Base-by-base conservation (phyloP, 139 green algal species). In the Limnomonas spitsbergensis region DNA sequence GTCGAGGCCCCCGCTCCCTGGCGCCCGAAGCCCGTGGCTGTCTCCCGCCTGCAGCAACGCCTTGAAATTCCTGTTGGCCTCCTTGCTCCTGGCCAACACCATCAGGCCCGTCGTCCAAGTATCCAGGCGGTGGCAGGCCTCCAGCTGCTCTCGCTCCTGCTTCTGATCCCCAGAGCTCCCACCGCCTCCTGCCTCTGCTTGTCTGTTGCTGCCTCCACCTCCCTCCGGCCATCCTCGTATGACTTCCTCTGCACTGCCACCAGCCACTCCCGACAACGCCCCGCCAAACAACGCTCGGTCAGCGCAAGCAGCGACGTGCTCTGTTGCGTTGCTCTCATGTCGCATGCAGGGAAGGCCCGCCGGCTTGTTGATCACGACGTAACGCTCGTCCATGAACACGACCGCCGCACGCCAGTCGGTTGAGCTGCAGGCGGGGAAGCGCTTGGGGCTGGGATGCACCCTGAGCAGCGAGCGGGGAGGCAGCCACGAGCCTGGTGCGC, bases 101-200 rank as follows among this genome's bases (percentile, higher is more conserved):
- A 85, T 37, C 37, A 85, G 20, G 26, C 80, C 80, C 2, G 80
- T 81, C 1, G 80, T 84, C 80, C 74, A 81, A 52, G 69, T 42
- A 38, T 84, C 80, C 52, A 84, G 47, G 1, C 80, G 80, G 74
- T 84, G 80, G 69, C 80, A 81, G 2, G 76, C 74, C 80, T 84
- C 27, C 9, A 47, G 37, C 6, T 4, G 70, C 38, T 66, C 9
- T 3, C 9, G n/a, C 26, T 53, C 38, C 1, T 29, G 34, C n/a
- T 27, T 20, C 56, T 1, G 1, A 29, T 7, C 40, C 0, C 2
- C 40, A 1, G 2, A 29, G 26, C 40, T 14, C 40, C 3, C 14
- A 0, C 29, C 24, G n/a, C n/a, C n/a, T n/a, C n/a, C n/a, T n/a
- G n/a, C n/a, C n/a, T n/a, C n/a, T n/a, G n/a, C n/a, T n/a, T n/a